Conservation (phyloP, 192 early-diverging fungal genomes). For the Coemansia sp. region DNA sequence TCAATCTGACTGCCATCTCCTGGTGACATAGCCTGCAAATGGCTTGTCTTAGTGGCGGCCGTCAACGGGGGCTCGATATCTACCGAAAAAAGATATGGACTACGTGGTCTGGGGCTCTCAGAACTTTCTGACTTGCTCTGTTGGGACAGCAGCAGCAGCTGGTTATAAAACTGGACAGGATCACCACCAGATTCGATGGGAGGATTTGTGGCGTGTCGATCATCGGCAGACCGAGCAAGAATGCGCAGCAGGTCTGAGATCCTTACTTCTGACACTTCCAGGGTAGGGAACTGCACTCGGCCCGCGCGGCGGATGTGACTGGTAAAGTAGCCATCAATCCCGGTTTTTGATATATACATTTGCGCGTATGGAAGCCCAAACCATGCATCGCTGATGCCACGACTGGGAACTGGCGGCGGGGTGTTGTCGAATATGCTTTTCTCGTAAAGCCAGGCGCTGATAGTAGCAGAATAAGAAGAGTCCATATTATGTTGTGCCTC, state of each 20-base stretch:
- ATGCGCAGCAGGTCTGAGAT: constrained; percentile 22
- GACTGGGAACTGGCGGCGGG: constrained; percentile 11
- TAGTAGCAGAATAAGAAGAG: too few species aligned
- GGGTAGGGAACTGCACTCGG: constrained; percentile 15
- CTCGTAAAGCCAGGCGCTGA: too few species aligned
- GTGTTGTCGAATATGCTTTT: constrained; percentile 22
- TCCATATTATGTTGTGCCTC: too few species aligned
- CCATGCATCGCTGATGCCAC: constrained; percentile 17
- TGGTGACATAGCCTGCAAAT: too few species aligned
- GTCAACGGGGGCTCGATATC: too few species aligned
- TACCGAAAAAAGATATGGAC: too few species aligned
- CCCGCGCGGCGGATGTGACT: constrained; percentile 32
- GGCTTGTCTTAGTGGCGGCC: too few species aligned
- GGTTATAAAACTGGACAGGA: constrained; percentile 2
- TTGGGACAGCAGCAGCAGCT: constrained; percentile 2
- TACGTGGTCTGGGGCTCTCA: too few species aligned
- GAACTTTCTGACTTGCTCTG: not conserved
- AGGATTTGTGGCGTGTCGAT: constrained; percentile 4
- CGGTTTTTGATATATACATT: constrained; percentile 6
- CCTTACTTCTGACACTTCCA: constrained; percentile 21
- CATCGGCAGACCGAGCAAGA: constrained; percentile 6
- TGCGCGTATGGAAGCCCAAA: constrained; percentile 39
- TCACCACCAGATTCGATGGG: constrained; percentile 12
- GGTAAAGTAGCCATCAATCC: not conserved
- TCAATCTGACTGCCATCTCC: not conserved